Evolutionary conservation across 164 flowering plant species (phyloP).

Genomic region (Nymphaea colorata): DNA sequence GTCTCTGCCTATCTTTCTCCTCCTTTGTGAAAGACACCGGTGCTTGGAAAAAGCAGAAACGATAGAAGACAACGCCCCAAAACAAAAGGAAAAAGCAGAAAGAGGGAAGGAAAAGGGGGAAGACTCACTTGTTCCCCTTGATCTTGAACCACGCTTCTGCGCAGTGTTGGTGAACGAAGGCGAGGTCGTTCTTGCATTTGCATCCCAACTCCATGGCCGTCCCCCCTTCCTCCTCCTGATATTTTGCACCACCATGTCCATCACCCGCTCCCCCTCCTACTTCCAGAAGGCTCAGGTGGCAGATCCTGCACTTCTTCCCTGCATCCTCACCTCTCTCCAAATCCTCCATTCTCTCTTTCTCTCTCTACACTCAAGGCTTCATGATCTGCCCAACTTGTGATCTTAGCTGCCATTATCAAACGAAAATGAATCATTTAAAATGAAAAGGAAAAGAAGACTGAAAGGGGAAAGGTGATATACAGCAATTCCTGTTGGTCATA

Average conservation of each 20-base stretch:
- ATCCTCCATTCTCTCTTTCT: neutral
- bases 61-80: too few species aligned
- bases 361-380: neutral
- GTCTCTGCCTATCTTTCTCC: too few species aligned
- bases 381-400: too few species aligned
- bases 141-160: constrained; percentile 1
- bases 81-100: neutral
- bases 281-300: neutral
- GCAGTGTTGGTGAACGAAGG: neutral
- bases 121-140: constrained; percentile 1
- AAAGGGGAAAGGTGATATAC: too few species aligned
- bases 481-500: too few species aligned
- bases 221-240: neutral
- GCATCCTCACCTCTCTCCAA: constrained; percentile 1
- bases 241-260: too few species aligned
- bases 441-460: too few species aligned
- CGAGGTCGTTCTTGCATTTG: neutral
- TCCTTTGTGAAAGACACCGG: too few species aligned
- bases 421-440: too few species aligned
- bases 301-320: constrained; percentile 1
- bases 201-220: constrained; percentile 1
- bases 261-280: neutral
- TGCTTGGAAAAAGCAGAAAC: too few species aligned
- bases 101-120: neutral
- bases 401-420: too few species aligned